Base-by-base conservation (phyloP, 164 flowering plant species). In the Stephania cephalantha region DNA sequence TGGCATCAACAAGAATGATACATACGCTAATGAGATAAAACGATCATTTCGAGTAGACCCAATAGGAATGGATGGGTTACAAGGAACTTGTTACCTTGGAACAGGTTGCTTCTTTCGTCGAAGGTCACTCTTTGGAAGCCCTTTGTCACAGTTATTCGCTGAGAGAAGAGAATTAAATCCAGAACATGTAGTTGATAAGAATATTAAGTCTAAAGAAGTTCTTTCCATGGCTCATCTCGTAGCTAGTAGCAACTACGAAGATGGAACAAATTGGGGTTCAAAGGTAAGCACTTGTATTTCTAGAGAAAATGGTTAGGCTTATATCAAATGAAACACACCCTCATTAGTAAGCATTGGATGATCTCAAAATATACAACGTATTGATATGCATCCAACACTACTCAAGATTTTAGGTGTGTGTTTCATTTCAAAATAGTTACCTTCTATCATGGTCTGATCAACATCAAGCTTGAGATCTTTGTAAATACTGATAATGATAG, bases 31-130 rank as follows among this genome's bases (percentile, higher is more conserved):
- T 63, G 87, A 83, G 63, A 18, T 70, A 11, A 83, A 78, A 70
- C 80, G 79, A 46, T 53, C 84, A 71, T 84, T 80, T 75, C 66
- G 48, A 42, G 70, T 86, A 7, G 78, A 88, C 68, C 85, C 89
- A 0, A 1, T 73, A 7, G 97, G 97, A 13, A 74, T 89, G 82
- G 90, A 93, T 74, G 91, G 93, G 5, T 53, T 85, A 0, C 9
- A 18, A 3, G 93, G 97, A 4, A 81, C 95, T 0, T 63, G 8
- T 75, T 84, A 89, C 52, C 84, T 85, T 13, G 96, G 98, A 0
- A 84, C 90, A 0, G 93, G 91, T 0, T 80, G 87, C 46, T 93
- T 89, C 72, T 88, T 89, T 70, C 65, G 9, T 8, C 86, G 95
- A 0, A 79, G 86, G 20, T 84, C 78, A 7, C 83, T 91, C 65